phyloP scores from a whole-genome alignment of 2,329 filamentous ascomycete species.

The Colletotrichum zoysiae region DNA sequence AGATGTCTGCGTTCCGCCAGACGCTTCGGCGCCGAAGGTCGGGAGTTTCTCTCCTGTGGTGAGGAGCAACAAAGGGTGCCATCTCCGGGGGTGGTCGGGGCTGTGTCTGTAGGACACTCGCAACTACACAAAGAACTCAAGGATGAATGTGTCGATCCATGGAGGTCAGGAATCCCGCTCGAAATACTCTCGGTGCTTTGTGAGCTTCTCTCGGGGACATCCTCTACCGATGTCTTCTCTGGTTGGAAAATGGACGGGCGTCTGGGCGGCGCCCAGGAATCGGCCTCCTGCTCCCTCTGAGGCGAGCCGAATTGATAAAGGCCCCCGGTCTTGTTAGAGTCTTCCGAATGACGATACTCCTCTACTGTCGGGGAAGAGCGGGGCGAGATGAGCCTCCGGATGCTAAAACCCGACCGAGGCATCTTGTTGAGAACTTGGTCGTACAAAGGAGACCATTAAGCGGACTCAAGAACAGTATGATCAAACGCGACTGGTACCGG shows the following conservation, averaged over 20 bases:
- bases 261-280: conserved; percentile 30
- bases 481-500: conserved; percentile 44
- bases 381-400: conserved; percentile 58
- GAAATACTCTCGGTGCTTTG: conserved; percentile 56
- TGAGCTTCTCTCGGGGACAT: conserved; percentile 54
- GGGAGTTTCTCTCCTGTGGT: conserved; percentile 13
- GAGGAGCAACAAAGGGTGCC: conserved; percentile 51
- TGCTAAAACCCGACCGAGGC: conserved; percentile 58
- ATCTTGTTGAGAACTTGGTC: conserved; percentile 50
- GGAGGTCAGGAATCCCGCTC: conserved; percentile 54
- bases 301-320: conserved; percentile 39
- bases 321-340: conserved; percentile 37
- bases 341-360: conserved; percentile 27
- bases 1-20: conserved; percentile 42
- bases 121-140: conserved; percentile 61
- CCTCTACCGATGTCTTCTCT: conserved; percentile 32
- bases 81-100: conserved; percentile 46
- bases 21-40: conserved; percentile 37
- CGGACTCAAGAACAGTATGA: conserved; percentile 42
- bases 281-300: conserved; percentile 22
- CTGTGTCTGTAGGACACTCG: conserved; percentile 51
- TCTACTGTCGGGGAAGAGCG: conserved; percentile 44
- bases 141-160: conserved; percentile 55
- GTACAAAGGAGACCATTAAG: conserved; percentile 29
- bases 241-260: conserved; percentile 10